Base-by-base conservation (phyloP, 495 filamentous ascomycete genomes). In the Neurospora tetraspora region DNA sequence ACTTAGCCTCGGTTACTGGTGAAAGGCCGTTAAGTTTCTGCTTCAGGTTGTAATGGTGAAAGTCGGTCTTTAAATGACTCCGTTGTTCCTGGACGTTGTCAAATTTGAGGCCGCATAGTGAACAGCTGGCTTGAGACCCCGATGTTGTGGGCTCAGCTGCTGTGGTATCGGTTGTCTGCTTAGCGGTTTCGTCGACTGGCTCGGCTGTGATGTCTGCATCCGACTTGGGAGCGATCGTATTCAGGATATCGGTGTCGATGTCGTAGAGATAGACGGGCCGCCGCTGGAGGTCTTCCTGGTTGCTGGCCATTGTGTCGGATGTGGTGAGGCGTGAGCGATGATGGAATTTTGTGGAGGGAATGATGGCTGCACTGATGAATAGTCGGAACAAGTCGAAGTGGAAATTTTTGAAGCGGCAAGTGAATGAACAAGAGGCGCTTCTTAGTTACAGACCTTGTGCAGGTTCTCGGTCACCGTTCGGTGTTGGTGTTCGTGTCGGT, bases 31-130 rank as follows among this genome's bases (percentile, higher is more conserved):
- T 86, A 40, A 97, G 81, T 82, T 92, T 95, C 78, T 92, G 93
- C 80, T 97, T 98, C 69, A 98, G 79, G 79, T 99, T 99, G 81
- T 97, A 98, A 71, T 91, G 87, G 81, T 99, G 96, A 68, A 95
- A 86, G 80, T 99, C 96, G n/a, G 94, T 97, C 71, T 91, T 90
- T 36, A 92, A 89, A 83, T 99, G 96, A 70, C 87, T 86, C 61
- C 92, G 88, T 76, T 99, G 96, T 70, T 97, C 94, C 76, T 90
- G 86, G 36, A 97, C 89, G 36, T 84, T 91, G 36, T 81, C 75
- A 76, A 93, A 96, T 0, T 86, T 83, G 20, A 93, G 84, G 39
- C 86, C 85, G 82, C 96, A 99, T 18, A 98, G 89, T 5, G 90
- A 87, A 78, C 96, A 99, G 53, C 53, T 65, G 31, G 92, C 88